Base-by-base conservation (phyloP, 2,329 filamentous ascomycete genomes). In the Trichoderma endophyticum region DNA sequence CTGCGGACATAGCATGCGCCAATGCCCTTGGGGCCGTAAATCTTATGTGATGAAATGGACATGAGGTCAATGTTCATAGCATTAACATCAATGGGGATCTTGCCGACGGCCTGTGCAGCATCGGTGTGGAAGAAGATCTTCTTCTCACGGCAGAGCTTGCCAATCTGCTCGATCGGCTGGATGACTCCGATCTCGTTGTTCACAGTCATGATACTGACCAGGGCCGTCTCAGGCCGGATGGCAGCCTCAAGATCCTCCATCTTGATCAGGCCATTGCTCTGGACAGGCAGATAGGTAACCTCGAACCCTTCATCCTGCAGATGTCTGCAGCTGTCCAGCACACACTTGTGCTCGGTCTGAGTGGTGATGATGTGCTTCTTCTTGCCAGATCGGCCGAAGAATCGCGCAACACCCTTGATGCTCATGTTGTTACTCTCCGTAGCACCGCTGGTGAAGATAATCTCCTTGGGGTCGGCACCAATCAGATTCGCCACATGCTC, bases 171-270 rank as follows among this genome's bases (percentile, higher is more conserved):
- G 72, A 99, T 84, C 1, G 96, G 96, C 82, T 99, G 96, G 72
- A 99, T 97, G n/a, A 99, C 96, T 79, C 96, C 96, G 78, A 99
- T 98, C 84, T 99, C 96, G 82, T 99, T 99, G 86, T 99, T 99
- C 78, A 99, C 96, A 1, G 96, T 91, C 96, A 99, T 99, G 82
- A 99, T 93, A 80, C 95, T 98, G 82, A 98, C 95, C 34, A 99
- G 85, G 57, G 90, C 91, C 15, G 96, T 99, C 73, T 98, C 95
- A 0, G 95, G 95, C 73, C 93, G 90, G 74, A 99, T 97, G 28
- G 95, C 94, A 26, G 91, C 92, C 83, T 97, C 92, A 34, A 99
- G 88, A 76, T 96, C 90, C 56, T 92, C 88, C 85, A 99, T 88
- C 76, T 92, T 89, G 77, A 99, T 86, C 75, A 98, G 84, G n/a